phyloP scores from a whole-genome alignment of 306 rosid genomes.

The Canavalia gladiata region DNA sequence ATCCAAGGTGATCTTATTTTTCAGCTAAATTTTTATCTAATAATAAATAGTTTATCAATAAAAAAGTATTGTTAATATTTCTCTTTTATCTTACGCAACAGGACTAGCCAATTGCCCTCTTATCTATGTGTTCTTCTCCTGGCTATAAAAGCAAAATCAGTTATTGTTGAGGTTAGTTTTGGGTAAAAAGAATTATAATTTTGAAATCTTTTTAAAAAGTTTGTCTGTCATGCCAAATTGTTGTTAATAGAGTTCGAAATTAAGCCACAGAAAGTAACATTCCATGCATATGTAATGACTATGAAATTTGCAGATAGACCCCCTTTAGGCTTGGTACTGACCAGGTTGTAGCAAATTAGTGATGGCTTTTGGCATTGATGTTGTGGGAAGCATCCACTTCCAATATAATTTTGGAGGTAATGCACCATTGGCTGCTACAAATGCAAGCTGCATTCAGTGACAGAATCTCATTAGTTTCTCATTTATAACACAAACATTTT shows the following conservation, averaged over 20 bases:
- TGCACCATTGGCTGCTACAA: constrained; percentile 65
- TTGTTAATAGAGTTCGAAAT: background rate
- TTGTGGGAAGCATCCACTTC: constrained; percentile 66
- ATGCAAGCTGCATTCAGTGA: constrained; percentile 48
- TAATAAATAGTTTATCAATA: background rate
- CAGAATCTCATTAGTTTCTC: constrained; percentile 2
- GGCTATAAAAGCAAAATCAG: background rate
- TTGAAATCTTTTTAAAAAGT: background rate
- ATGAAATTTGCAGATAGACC: background rate
- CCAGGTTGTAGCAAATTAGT: constrained; percentile 60
- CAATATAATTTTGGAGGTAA: constrained; percentile 66
- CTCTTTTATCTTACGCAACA: background rate
- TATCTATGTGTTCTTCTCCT: background rate
- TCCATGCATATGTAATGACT: background rate
- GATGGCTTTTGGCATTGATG: constrained; percentile 67
- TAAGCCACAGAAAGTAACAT: background rate
- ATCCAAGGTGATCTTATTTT: no score
- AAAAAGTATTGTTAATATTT: background rate
- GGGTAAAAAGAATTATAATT: no score
- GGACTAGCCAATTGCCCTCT: background rate
- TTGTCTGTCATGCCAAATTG: background rate
- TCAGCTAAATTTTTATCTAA: no score
- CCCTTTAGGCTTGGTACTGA: constrained; percentile 36
- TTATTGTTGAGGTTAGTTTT: background rate
- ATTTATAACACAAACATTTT: background rate